Evolutionary conservation across 2,329 filamentous ascomycete genomes (phyloP), one percentile per base, ranked within the genome.

Genomic region (Corynespora cassiicola): DNA sequence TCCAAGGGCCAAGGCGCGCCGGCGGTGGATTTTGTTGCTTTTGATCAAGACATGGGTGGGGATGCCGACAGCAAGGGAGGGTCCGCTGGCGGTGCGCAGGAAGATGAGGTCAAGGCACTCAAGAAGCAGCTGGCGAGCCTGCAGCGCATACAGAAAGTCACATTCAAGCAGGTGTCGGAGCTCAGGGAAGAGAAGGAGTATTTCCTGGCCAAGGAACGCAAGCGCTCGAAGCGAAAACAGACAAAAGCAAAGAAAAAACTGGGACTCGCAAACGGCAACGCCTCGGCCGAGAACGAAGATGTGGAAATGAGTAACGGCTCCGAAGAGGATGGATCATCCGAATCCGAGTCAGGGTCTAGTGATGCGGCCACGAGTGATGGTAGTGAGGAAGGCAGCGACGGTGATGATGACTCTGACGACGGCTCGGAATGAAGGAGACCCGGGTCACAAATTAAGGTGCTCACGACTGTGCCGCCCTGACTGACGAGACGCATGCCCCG

Each of bases 101-200:
- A 51, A 11, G 63, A 63, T 10, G 61, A 68, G 39, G 47, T 69
- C n/a, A 58, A 60, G 22, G 61, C 66, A 24, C 27, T 68, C 19
- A 66, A 60, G 44, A 58, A 61, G 34, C 64, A 76, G 40, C 36
- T 76, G 11, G 71, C 69, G 14, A 69, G 69, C 5, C 53, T 76
- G 19, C 67, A 74, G 45, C 62, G 71, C 25, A 61, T 76, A 19
- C 73, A 76, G 49, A 71, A 65, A 40, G 68, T 69, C 21, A 73
- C 70, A 5, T 71, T 76, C 35, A 58, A 68, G 15, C 73, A 75
- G 40, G 56, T 77, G 17, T 68, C 69, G 10, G 67, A 70, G 41
- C 31, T 76, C 35, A 66, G 67, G 27, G 62, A 69, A 28, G 72
- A 76, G 48, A 67, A 64, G 22, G 65, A 68, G 25, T 65, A 55